Evolutionary conservation across 371 early-diverging fungal genomes (phyloP).

Genomic region (Vairimorpha necatrix): DNA sequence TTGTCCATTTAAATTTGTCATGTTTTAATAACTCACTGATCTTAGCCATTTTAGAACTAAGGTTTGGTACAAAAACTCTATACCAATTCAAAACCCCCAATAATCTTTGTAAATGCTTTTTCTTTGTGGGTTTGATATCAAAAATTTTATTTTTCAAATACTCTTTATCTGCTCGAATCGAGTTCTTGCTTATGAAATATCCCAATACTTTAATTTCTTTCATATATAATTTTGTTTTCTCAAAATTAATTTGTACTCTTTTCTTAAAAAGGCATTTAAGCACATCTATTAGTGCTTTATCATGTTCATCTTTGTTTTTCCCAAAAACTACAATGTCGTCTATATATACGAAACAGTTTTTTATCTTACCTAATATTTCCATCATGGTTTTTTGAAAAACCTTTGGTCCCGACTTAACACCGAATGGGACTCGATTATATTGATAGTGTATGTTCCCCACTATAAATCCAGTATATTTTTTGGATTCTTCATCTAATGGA

Average conservation of each 20-base stretch:
- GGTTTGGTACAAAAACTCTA: neutral
- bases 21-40: neutral
- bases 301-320: no score
- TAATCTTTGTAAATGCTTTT: neutral
- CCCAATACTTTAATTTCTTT: constrained; percentile 30
- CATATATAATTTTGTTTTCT: neutral
- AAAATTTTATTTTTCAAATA: neutral
- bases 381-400: no score
- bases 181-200: neutral
- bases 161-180: neutral
- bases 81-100: constrained; percentile 10
- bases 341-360: no score
- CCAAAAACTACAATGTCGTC: no score
- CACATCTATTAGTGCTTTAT: no score
- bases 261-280: no score
- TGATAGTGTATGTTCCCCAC: no score
- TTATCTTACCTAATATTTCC: no score
- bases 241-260: constrained; percentile 2
- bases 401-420: no score
- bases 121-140: neutral
- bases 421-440: no score
- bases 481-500: no score
- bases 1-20: neutral
- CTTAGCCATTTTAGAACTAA: neutral
- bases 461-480: no score